These are phyloP conservation scores for Kingdonia uniflora DNA, from an alignment of 164 flowering plant species.

Conservation along the genomic window DNA sequence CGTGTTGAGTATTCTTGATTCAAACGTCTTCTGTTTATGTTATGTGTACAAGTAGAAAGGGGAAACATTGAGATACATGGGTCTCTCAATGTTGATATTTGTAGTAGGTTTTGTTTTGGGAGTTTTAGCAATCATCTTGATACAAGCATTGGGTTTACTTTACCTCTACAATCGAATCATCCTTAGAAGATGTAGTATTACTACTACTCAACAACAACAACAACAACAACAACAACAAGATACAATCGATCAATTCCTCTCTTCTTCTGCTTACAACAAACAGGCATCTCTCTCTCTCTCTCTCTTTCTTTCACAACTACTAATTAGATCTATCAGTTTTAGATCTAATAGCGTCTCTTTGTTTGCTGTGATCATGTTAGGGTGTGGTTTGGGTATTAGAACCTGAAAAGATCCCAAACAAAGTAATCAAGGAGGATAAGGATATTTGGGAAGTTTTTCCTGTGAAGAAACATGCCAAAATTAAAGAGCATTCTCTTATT, in stretches of 20 bases:
- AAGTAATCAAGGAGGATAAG: conserved; percentile 38
- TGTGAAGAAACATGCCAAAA: conserved; percentile 44
- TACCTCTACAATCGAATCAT: conserved; percentile 2
- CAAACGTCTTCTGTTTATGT: too few relatives aligned
- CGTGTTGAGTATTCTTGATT: too few relatives aligned
- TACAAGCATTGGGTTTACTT: background rate
- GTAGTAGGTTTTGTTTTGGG: conserved; percentile 12
- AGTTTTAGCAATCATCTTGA: conserved; percentile 6
- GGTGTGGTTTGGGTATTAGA: conserved; percentile 75
- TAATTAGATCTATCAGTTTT: background rate
- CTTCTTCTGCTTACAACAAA: conserved; percentile 11
- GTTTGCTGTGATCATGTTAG: conserved; percentile 24
- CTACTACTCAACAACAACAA: too few relatives aligned
- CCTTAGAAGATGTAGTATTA: too few relatives aligned
- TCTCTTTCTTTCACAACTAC: background rate
- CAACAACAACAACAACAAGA: too few relatives aligned
- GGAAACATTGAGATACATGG: too few relatives aligned
- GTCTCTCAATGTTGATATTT: conserved; percentile 4
- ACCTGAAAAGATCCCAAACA: conserved; percentile 45
- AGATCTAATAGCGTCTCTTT: too few relatives aligned
- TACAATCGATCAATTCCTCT: too few relatives aligned
- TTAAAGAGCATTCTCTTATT: conserved; percentile 43
- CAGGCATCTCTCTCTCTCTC: conserved; percentile 3
- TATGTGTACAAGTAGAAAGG: too few relatives aligned
- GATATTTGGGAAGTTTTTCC: conserved; percentile 64